A percentile compares a stretch with the other conserved stretches of the same genome.
Conservation (phyloP, 805 yeast genomes). For the Sugiyamaella floridensis region DNA sequence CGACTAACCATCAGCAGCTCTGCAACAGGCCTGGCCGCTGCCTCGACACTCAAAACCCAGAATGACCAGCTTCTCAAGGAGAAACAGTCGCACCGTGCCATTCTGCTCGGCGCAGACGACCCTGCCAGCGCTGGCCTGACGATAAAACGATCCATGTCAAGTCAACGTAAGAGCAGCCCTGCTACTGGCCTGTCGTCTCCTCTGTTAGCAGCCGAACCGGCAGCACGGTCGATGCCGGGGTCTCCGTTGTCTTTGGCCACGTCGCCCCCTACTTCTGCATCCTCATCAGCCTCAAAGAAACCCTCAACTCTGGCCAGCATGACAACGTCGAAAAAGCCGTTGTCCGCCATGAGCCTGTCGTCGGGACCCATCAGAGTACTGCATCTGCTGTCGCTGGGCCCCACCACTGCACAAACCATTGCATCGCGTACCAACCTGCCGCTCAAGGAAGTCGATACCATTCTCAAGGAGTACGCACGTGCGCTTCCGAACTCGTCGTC, state of each 20-base stretch:
- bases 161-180: neutral
- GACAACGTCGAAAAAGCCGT: slow-evolving; percentile 16
- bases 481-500: slow-evolving; percentile 25
- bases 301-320: slow-evolving; percentile 4
- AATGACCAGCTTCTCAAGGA: slow-evolving; percentile 16
- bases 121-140: neutral
- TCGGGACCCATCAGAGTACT: slow-evolving; percentile 33
- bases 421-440: slow-evolving; percentile 27
- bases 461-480: slow-evolving; percentile 31
- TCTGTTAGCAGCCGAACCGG: neutral
- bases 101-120: slow-evolving; percentile 10
- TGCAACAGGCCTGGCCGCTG: slow-evolving; percentile 4
- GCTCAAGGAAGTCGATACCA: slow-evolving; percentile 24
- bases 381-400: slow-evolving; percentile 45
- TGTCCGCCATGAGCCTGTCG: slow-evolving; percentile 19
- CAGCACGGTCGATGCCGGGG: neutral
- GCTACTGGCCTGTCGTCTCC: neutral
- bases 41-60: slow-evolving; percentile 18
- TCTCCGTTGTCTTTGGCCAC: neutral
- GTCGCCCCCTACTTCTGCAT: slow-evolving; percentile 1
- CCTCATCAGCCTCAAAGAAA: neutral
- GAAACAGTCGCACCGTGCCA: slow-evolving; percentile 20
- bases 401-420: slow-evolving; percentile 33
- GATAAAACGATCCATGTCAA: neutral
- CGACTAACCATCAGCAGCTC: slow-evolving; percentile 17